These are phyloP conservation scores for Malus hybrid DNA, from an alignment of 331 rosid species.

Conservation along the genomic window DNA sequence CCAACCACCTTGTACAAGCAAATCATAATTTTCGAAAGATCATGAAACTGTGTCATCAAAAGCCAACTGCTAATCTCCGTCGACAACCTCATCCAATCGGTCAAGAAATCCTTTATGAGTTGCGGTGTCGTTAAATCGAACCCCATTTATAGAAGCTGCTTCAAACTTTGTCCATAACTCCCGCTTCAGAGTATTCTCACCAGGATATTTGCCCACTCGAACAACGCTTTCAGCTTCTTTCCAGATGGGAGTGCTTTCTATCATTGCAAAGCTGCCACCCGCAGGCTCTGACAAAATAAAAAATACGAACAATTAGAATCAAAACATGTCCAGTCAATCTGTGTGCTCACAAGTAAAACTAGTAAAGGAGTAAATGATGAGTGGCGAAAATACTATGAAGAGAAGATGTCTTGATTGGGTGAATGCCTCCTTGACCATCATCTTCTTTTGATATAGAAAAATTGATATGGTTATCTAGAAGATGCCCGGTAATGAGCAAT, in stretches of 20 bases:
- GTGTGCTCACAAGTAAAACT: not conserved
- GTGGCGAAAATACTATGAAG: conserved; percentile 36
- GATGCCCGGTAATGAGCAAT: not conserved
- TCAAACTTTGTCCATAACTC: conserved; percentile 90
- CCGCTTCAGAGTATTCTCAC: conserved; percentile 84
- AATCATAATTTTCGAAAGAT: not conserved
- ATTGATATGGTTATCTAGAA: conserved; percentile 13
- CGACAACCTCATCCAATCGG: conserved; percentile 79
- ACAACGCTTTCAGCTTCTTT: conserved; percentile 42
- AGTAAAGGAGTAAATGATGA: not conserved
- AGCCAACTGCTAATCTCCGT: conserved; percentile 18
- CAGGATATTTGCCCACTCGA: conserved; percentile 52
- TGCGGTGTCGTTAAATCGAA: conserved; percentile 17
- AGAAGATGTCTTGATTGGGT: conserved; percentile 22
- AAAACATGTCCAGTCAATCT: not conserved
- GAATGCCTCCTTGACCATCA: conserved; percentile 22
- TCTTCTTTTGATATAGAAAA: conserved; percentile 2
- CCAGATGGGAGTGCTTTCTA: conserved; percentile 65
- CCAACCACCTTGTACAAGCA: not conserved
- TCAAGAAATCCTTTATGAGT: conserved; percentile 67
- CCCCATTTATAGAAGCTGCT: conserved; percentile 49
- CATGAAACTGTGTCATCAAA: not conserved
- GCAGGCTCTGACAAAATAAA: conserved; percentile 20
- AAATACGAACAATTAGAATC: not conserved
- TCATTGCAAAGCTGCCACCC: conserved; percentile 22